These are phyloP conservation scores for Filosporella fistucella DNA, from an alignment of 495 filamentous ascomycete species.

Conservation along the genomic window DNA sequence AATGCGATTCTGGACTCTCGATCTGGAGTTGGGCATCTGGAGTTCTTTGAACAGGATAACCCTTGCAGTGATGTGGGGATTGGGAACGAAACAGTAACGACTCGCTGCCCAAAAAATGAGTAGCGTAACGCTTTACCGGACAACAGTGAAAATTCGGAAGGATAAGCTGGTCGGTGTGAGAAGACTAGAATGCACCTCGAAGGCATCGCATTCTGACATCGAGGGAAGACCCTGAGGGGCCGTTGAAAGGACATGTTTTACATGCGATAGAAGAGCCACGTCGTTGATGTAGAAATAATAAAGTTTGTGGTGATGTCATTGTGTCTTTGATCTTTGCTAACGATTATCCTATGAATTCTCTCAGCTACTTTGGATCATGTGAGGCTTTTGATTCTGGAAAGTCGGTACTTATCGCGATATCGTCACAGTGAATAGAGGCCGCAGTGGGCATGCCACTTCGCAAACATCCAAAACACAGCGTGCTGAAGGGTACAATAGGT, in stretches of 20 bases:
- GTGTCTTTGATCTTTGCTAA: slow-evolving; percentile 8
- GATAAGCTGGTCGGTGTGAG: not conserved
- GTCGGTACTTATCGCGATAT: too few species aligned
- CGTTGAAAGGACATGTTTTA: not conserved
- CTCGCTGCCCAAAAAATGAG: slow-evolving; percentile 5
- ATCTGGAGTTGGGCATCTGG: not conserved
- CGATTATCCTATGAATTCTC: slow-evolving; percentile 1
- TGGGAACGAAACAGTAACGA: slow-evolving; percentile 1
- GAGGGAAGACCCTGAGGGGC: not conserved
- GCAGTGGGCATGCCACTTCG: not conserved
- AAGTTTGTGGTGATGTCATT: slow-evolving; percentile 11
- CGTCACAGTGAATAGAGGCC: too few species aligned
- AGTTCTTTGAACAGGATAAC: not conserved
- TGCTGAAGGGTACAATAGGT: not conserved
- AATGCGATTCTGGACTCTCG: not conserved
- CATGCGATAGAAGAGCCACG: not conserved
- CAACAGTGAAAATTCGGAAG: not conserved
- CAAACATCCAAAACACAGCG: not conserved
- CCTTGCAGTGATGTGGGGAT: not conserved
- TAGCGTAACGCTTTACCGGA: not conserved
- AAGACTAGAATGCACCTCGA: not conserved
- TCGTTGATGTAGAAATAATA: slow-evolving; percentile 22
- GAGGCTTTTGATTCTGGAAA: not conserved
- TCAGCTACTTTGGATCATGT: not conserved
- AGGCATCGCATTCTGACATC: not conserved